Base-by-base conservation (phyloP, 306 rosid genomes). In the Senna siamea region DNA sequence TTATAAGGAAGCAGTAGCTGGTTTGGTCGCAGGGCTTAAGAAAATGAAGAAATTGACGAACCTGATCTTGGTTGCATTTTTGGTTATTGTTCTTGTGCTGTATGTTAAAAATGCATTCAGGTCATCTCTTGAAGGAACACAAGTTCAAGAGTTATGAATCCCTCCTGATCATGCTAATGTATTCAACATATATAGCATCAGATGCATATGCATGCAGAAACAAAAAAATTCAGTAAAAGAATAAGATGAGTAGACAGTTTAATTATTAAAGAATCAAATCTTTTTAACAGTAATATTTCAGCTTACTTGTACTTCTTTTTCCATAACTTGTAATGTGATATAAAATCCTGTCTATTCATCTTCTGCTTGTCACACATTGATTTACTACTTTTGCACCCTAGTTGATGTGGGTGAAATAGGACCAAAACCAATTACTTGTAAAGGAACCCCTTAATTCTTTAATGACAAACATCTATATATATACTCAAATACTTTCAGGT, bases 11-110 rank as follows among this genome's bases (percentile, higher is more conserved):
- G 68, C 44, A 8, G 14, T 22, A 22, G 43, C 23, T 56, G 76
- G 52, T 47, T 68, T 18, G 14, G 54, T 58, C 1, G 48, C 32
- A 28, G 35, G 76, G 72, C 41, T 38, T 2, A 83, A 20, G 69
- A 77, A 77, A 66, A 38, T 55, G 77, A 87, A 74, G 86, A 77
- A 65, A 69, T 43, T 84, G 81, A 22, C 78, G 8, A 87, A 83
- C 59, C 47, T 74, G 73, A 41, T 66, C n/a, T 11, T 93, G 44
- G 80, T 80, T 7, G 41, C 67, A 67, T 60, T 79, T 11, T 28
- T 84, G 71, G 57, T 75, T 35, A 51, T 78, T 47, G 88, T 84
- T 8, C 66, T 92, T 47, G 75, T 69, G 0, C 47, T 82, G 15
- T 84, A 72, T 76, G 72, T 52, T 22, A 85, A 80, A 50, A 78